Base-by-base conservation (phyloP, 1,284 basidiomycete species). In the Cryptococcus sp. region DNA sequence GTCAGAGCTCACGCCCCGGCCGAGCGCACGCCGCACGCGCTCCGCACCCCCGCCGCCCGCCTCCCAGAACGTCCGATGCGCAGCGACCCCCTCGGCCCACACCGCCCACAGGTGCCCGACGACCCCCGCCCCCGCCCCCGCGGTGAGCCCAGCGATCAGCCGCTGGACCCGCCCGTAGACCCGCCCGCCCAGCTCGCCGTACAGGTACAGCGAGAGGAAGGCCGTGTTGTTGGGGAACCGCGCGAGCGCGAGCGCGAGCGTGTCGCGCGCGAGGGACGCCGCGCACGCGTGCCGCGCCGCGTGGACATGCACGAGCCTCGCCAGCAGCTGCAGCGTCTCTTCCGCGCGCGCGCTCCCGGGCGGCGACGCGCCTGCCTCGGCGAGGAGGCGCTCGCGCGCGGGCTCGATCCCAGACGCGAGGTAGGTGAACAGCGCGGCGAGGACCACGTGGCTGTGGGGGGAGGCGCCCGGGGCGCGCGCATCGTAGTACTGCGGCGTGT, bases 191-290 rank as follows among this genome's bases (percentile, higher is more conserved):
- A 71, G 53, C 59, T 80, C 79, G 38, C 77, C 77, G 51, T 66
- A 70, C 12, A 79, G 70, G 58, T 76, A 79, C 24, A 80, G 63
- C 12, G 70, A 67, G 4, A 78, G 67, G 66, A 81, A 79, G 16
- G 71, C 56, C 0, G 77, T 78, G 61, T 81, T 80, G 64, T 75
- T 75, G 7, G 77, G 77, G 59, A 75, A 81, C 18, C 59, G 53
- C 1, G 48, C 46, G 36, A 79, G 70, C 0, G 78, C 78, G 1
- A 60, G 59, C 57, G 79, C 77, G 4, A 80, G 67, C 2, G 74
- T 60, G 5, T 63, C 58, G 0, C 80, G 68, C 15, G 76, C 46
- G 8, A 73, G 59, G 0, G 67, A 59, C 0, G 78, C 75, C 0
- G 69, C 71, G 55, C 70, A 70, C 0, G 70, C 54, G 36, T 68